Evolutionary conservation across 352 stramenopile genomes (phyloP).

Genomic region (Globisporangium parvum): DNA sequence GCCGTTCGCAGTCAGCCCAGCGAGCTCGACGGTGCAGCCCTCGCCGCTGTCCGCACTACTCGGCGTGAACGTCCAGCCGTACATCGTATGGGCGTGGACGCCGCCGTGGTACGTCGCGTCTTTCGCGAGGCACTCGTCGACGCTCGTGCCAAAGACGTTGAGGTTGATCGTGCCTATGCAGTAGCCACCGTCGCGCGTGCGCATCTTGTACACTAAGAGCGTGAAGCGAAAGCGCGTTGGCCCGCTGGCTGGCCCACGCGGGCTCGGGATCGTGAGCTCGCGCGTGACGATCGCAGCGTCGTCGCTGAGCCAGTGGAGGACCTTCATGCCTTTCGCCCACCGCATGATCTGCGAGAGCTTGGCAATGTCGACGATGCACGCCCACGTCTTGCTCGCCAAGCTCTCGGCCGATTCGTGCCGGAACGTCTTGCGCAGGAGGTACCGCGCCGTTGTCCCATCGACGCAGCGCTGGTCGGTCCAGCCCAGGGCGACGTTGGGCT

Average conservation of each 20-base stretch:
- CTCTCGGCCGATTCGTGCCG: constrained; percentile 10
- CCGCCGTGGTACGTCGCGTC: constrained; percentile 14
- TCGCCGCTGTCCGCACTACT: not conserved
- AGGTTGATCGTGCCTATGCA: constrained; percentile 21
- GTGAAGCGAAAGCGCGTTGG: constrained; percentile 19
- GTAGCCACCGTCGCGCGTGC: constrained; percentile 8
- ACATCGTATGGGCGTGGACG: constrained; percentile 21
- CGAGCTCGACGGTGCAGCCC: constrained; percentile 20
- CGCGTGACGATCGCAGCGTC: constrained; percentile 19
- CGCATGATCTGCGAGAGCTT: constrained; percentile 25
- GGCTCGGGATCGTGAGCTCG: constrained; percentile 21
- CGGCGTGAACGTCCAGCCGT: constrained; percentile 20
- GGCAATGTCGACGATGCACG: constrained; percentile 15
- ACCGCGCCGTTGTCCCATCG: constrained; percentile 20
- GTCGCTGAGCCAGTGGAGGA: constrained; percentile 25
- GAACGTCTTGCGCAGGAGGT: constrained; percentile 33
- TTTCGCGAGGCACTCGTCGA: constrained; percentile 18
- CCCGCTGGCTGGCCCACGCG: constrained; percentile 3
- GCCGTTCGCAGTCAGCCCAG: constrained; percentile 23
- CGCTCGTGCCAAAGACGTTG: constrained; percentile 19
- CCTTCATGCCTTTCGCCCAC: constrained; percentile 34
- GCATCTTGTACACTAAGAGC: constrained; percentile 16
- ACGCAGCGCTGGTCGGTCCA: constrained; percentile 34
- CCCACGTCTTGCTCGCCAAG: constrained; percentile 27
- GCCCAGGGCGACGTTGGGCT: constrained; percentile 25